These are phyloP conservation scores for Cytospora chrysosperma DNA, from an alignment of 2,329 filamentous ascomycete species.

Conservation along the genomic window DNA sequence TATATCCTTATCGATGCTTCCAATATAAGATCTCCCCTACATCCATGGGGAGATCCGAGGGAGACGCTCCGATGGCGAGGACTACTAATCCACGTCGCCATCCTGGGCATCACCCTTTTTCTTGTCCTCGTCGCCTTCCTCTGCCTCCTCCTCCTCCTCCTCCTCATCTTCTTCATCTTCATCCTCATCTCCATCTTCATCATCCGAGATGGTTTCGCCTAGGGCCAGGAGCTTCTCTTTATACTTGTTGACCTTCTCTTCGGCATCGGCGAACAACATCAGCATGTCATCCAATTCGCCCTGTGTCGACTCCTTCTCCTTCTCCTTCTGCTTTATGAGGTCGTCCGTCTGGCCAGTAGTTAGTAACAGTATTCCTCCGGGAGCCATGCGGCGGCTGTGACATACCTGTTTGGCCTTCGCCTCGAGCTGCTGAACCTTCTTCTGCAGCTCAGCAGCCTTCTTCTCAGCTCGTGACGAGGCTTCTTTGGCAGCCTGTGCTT, in stretches of 20 bases:
- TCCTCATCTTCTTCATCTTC: conserved; percentile 56
- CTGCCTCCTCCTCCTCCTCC: conserved; percentile 40
- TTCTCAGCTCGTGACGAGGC: conserved; percentile 46
- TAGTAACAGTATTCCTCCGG: not conserved
- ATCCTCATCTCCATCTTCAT: conserved; percentile 64
- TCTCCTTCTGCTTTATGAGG: conserved; percentile 50
- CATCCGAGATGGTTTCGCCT: conserved; percentile 72
- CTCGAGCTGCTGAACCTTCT: conserved; percentile 29
- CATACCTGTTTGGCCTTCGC: conserved; percentile 30
- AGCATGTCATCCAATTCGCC: conserved; percentile 77
- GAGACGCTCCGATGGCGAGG: not conserved
- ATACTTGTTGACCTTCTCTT: conserved; percentile 73
- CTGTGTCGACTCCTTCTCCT: conserved; percentile 63
- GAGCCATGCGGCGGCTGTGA: conserved; percentile 3
- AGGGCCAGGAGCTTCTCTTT: conserved; percentile 68
- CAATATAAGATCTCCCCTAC: not conserved
- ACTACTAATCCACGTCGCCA: conserved; percentile 20
- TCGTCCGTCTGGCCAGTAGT: conserved; percentile 32
- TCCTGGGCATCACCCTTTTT: conserved; percentile 19
- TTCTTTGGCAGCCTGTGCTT: conserved; percentile 50
- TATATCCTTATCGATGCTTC: no score
- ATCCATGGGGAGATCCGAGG: not conserved
- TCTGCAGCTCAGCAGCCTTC: conserved; percentile 38
- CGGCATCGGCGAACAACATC: conserved; percentile 77
- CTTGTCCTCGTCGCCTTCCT: conserved; percentile 33